Conservation (phyloP, 148 eudicot species). For the Tetragonia tetragonoides region DNA sequence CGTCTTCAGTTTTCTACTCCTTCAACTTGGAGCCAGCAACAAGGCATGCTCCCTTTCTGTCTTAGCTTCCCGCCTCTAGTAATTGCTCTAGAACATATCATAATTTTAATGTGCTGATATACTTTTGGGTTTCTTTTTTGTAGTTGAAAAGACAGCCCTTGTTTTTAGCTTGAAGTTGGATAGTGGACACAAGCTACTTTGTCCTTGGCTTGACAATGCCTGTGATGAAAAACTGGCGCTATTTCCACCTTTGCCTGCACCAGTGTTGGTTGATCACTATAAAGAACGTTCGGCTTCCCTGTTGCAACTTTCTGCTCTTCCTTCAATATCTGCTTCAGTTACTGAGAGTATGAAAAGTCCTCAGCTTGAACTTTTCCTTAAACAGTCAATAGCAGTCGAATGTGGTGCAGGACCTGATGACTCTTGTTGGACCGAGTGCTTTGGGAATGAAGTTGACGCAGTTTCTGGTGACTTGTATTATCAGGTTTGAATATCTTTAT, state of each 20-base stretch:
- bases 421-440: slow-evolving; percentile 37
- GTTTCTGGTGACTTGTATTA: slow-evolving; percentile 52
- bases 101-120: neutral
- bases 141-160: slow-evolving; percentile 91
- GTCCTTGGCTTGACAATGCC: slow-evolving; percentile 88
- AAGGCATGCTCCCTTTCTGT: slow-evolving; percentile 43
- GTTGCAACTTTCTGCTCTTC: slow-evolving; percentile 71
- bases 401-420: slow-evolving; percentile 36
- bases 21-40: slow-evolving; percentile 71
- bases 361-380: slow-evolving; percentile 60
- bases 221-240: slow-evolving; percentile 74
- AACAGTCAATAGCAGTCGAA: slow-evolving; percentile 44
- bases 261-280: slow-evolving; percentile 61
- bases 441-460: slow-evolving; percentile 33
- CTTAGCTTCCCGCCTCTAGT: neutral
- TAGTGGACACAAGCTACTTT: slow-evolving; percentile 76
- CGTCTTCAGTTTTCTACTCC: slow-evolving; percentile 86
- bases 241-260: slow-evolving; percentile 61
- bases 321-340: slow-evolving; percentile 52
- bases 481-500: slow-evolving; percentile 52
- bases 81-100: neutral
- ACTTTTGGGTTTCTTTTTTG: slow-evolving; percentile 8
- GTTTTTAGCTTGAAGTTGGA: slow-evolving; percentile 93
- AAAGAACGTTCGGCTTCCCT: slow-evolving; percentile 59
- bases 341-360: slow-evolving; percentile 55